Evolutionary conservation across 2,329 filamentous ascomycete genomes (phyloP).

Genomic region (Hymenoscyphus fraxineus): DNA sequence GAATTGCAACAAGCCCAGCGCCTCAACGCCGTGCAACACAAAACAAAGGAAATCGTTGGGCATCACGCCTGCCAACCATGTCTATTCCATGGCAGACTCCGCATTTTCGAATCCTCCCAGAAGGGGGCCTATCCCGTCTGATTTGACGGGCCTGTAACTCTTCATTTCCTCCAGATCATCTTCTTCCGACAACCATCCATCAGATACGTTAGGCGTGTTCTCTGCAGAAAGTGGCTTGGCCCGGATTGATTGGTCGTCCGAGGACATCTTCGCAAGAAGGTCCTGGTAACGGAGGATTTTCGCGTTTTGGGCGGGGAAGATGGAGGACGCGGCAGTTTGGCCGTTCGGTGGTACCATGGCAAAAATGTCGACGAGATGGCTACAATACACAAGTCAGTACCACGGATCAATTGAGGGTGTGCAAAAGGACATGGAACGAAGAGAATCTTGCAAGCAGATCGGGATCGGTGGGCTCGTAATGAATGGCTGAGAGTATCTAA

Average conservation of each 20-base stretch:
- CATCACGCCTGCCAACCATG: conserved; percentile 23
- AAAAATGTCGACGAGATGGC: conserved; percentile 66
- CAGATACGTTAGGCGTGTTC: conserved; percentile 26
- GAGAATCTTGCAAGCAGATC: not conserved
- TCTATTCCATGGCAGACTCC: conserved; percentile 31
- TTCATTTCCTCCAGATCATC: conserved; percentile 33
- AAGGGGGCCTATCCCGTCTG: conserved; percentile 34
- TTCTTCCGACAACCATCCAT: conserved; percentile 44
- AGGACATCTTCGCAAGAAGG: conserved; percentile 56
- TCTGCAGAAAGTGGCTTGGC: conserved; percentile 31
- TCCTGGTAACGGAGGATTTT: conserved; percentile 57
- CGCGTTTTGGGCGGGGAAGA: conserved; percentile 52
- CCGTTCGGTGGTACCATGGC: conserved; percentile 56
- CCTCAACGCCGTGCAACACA: conserved; percentile 32
- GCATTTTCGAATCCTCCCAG: conserved; percentile 36
- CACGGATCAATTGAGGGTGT: not conserved
- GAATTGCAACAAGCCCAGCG: conserved; percentile 30
- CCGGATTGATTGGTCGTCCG: conserved; percentile 42
- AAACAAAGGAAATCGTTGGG: conserved; percentile 17
- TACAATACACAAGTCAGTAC: conserved; percentile 32
- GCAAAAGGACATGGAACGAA: not conserved
- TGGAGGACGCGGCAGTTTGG: conserved; percentile 34
- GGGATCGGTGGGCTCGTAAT: not conserved
- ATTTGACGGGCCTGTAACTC: conserved; percentile 31
- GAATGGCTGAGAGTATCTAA: not conserved